phyloP scores from a whole-genome alignment of 2,329 filamentous ascomycete species.

The Cadophora luteo-olivacea region DNA sequence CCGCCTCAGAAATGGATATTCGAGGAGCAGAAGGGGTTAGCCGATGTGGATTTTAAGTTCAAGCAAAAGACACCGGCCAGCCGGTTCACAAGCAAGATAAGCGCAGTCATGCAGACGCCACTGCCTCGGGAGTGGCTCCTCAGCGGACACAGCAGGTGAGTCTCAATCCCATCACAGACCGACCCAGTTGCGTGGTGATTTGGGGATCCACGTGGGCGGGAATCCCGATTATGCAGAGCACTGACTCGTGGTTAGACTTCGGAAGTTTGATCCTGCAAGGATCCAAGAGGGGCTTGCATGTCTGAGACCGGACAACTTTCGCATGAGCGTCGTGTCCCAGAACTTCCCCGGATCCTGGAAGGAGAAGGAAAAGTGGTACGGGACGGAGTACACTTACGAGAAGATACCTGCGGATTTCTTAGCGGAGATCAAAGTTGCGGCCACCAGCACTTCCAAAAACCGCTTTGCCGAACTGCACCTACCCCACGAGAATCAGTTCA shows the following conservation, averaged over 20 bases:
- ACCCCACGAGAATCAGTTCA: conserved; percentile 93
- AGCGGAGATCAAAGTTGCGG: conserved; percentile 70
- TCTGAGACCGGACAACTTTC: conserved; percentile 87
- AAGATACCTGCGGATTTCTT: conserved; percentile 80
- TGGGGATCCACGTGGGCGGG: not conserved
- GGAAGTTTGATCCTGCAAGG: conserved; percentile 78
- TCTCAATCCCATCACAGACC: not conserved
- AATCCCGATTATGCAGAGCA: conserved; percentile 3
- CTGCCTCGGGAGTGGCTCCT: conserved; percentile 87
- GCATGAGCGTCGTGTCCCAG: conserved; percentile 82
- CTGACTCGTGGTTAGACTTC: conserved; percentile 52
- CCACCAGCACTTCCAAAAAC: conserved; percentile 60
- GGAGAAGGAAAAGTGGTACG: conserved; percentile 95
- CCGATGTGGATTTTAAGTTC: conserved; percentile 94
- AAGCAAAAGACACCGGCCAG: conserved; percentile 91
- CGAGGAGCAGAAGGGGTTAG: conserved; percentile 87
- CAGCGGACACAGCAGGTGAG: conserved; percentile 71
- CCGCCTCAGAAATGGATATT: conserved; percentile 93
- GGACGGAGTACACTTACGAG: conserved; percentile 88
- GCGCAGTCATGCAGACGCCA: conserved; percentile 89
- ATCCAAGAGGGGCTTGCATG: conserved; percentile 78
- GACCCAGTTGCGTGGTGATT: not conserved
- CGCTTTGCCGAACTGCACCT: conserved; percentile 79
- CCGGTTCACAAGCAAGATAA: conserved; percentile 85
- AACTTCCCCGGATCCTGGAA: conserved; percentile 86